Evolutionary conservation across 2,329 filamentous ascomycete genomes (phyloP), one percentile per base, ranked within the genome.

Genomic region (Ophidiomyces ophidiicola): DNA sequence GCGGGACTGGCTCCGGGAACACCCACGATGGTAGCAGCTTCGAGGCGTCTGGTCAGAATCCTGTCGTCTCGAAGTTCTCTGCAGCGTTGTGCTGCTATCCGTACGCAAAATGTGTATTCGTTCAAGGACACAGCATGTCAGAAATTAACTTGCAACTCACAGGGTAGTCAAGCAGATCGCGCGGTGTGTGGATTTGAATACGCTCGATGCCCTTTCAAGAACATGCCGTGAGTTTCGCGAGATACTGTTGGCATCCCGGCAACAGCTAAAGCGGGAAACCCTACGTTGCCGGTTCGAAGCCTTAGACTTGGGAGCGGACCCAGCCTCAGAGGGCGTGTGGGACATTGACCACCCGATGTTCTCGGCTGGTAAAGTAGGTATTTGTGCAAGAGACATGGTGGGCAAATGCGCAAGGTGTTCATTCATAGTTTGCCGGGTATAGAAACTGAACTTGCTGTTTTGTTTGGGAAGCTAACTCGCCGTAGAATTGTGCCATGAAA

Each of bases 321-420:
- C n/a, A n/a, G n/a, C n/a, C n/a, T n/a, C n/a, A n/a, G n/a, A n/a
- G n/a, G n/a, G n/a, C n/a, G n/a, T n/a, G n/a, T n/a, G n/a, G n/a
- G n/a, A n/a, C n/a, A n/a, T n/a, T n/a, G n/a, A n/a, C n/a, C 35
- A 30, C 3, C 19, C 17, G 38, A 17, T 11, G 36, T 51, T 73
- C 47, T 74, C 61, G 50, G 70, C 69, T 46, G 79, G 80, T 37
- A 88, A 84, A 59, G 70, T 82, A 19, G 78, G 82, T 4, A 71
- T 72, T 50, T 96, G 88, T 56, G 88, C 88, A 15, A 71, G 84
- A 45, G 88, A 94, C 58, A 74, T 93, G 74, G 88, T 96, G 4
- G 74, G 71, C 29, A 79, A 81, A 49, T 94, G 88, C 59, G 75
- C 84, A 40, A 73, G 78, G 46, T 96, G 88, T 57, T 73, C 72